Evolutionary conservation across 139 green algal species (phyloP).

Genomic region (Desmodesmus armatus): DNA sequence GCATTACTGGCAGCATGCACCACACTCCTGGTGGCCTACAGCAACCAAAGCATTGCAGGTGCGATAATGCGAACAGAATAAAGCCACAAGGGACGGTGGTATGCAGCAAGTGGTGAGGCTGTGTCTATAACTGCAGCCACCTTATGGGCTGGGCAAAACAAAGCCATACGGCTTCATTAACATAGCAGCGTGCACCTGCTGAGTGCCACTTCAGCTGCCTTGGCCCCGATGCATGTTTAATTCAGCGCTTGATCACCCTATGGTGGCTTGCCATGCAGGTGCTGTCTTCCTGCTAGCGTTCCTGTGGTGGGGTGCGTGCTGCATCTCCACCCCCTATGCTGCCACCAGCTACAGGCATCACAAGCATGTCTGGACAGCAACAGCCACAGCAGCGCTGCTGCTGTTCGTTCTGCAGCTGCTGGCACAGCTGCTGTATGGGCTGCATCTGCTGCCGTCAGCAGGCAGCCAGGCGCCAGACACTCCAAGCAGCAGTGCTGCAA

Average conservation of each 20-base stretch:
- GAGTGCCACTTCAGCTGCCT: too few species aligned
- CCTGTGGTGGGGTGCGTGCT: conserved; percentile 27
- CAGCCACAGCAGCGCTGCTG: not conserved
- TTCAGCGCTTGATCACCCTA: not conserved
- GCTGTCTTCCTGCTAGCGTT: conserved; percentile 1
- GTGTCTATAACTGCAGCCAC: not conserved
- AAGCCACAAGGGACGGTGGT: not conserved
- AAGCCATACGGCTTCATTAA: not conserved
- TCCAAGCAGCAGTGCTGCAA: conserved; percentile 29
- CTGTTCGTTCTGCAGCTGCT: conserved; percentile 10
- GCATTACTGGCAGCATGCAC: not conserved
- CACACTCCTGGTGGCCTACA: conserved; percentile 38
- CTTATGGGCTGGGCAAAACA: not conserved
- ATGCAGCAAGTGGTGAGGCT: not conserved
- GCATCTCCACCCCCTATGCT: conserved; percentile 29
- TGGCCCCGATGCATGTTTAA: too few species aligned
- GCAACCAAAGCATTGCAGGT: conserved; percentile 37
- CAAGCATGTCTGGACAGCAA: conserved; percentile 14
- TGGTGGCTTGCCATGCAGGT: conserved; percentile 5
- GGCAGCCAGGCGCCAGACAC: not conserved
- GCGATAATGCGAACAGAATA: not conserved
- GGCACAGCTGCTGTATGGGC: conserved; percentile 29
- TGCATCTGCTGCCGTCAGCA: not conserved
- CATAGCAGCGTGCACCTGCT: not conserved
- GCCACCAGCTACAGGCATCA: not conserved